Conservation (phyloP, 2,329 filamentous ascomycete genomes). For the Ophiostoma ulmi region DNA sequence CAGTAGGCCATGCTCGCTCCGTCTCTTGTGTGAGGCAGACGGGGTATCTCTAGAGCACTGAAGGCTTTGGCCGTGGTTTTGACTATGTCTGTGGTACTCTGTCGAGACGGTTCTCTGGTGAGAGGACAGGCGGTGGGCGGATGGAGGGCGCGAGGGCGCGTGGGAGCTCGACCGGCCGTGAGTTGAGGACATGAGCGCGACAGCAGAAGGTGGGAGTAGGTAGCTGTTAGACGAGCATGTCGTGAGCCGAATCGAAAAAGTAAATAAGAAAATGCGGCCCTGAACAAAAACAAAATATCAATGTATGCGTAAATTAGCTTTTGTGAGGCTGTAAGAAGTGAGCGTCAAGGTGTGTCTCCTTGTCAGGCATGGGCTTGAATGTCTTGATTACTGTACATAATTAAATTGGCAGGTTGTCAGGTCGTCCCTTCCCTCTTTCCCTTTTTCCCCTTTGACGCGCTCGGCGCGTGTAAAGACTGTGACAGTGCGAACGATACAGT, state of each 20-base stretch:
- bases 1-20: slow-evolving; percentile 30
- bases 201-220: background rate
- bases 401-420: background rate
- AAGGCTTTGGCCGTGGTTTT: background rate
- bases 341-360: background rate
- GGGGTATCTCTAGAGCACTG: slow-evolving; percentile 28
- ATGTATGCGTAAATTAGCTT: background rate
- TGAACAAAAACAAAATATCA: background rate
- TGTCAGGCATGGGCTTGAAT: background rate
- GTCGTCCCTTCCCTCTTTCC: slow-evolving; percentile 9
- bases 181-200: slow-evolving; percentile 21
- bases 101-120: background rate
- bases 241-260: background rate
- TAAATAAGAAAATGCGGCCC: background rate
- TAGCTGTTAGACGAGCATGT: slow-evolving; percentile 18
- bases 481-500: slow-evolving; percentile 22
- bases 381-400: slow-evolving; percentile 14
- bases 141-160: slow-evolving; percentile 46
- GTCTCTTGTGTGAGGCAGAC: slow-evolving; percentile 34
- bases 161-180: slow-evolving; percentile 33
- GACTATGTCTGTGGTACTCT: slow-evolving; percentile 2
- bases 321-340: background rate
- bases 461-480: slow-evolving; percentile 18
- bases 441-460: slow-evolving; percentile 17
- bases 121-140: slow-evolving; percentile 14